Base-by-base conservation (phyloP, 2,329 filamentous ascomycete genomes). In the Penicillium sp. region DNA sequence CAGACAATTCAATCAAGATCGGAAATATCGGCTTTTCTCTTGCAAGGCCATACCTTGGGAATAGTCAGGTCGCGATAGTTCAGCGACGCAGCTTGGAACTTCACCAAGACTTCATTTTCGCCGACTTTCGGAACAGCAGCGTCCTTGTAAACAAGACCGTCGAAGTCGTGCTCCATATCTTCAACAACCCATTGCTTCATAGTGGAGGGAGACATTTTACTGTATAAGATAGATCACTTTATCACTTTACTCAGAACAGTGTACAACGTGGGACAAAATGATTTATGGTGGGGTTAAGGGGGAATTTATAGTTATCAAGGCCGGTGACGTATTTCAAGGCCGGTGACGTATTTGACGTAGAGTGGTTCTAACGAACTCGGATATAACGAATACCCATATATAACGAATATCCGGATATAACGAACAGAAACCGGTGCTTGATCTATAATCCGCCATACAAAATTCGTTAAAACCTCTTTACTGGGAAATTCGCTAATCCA, bases 81-180 rank as follows among this genome's bases (percentile, higher is more conserved):
- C 50, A 82, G 67, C 13, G 78, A 78, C 0, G 76, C 79, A 4
- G 75, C 79, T n/a, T 77, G 66, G 2, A 82, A 79, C 72, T 87
- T 88, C 64, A 92, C 85, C 34, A 92, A 80, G 6, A 91, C 87
- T 27, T 92, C 85, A 60, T 83, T 83, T 53, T 91, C 87, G 46
- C 88, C 88, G 1, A 88, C 68, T 62, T 84, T 74, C 15, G 87
- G 85, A 3, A 90, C 68, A 1, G 80, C 66, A 0, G 75, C 79
- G 47, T 81, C 77, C 58, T 81, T 75, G 64, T 83, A 82, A 65
- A 79, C 73, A 39, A 91, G 78, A 41, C 78, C 78, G 46, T 89
- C 84, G 65, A 90, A 87, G 64, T 79, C 83, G 50, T 78, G 80
- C 40, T 68, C 62, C 61, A 73, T 75, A 61, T 79, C 80, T 53